These are phyloP conservation scores for Oropetium thomaeum DNA, from an alignment of 176 grass and related monocot genomes.

Conservation along the genomic window DNA sequence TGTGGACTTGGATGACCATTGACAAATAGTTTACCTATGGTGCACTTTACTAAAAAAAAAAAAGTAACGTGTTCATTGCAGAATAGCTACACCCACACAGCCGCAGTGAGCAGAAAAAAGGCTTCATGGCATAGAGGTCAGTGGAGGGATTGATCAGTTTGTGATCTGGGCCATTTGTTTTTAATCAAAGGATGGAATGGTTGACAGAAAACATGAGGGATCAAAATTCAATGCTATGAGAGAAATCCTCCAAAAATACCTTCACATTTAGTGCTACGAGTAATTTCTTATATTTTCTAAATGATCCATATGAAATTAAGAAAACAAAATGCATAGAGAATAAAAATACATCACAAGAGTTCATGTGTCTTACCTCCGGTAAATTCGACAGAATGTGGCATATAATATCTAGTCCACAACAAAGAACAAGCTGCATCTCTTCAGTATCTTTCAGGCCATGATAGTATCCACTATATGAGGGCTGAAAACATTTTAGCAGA, in stretches of 20 bases:
- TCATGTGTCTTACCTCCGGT: constrained; percentile 56
- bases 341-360: constrained; percentile 8
- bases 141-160: not conserved
- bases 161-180: not conserved
- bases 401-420: constrained; percentile 71
- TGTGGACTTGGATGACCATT: too few relatives aligned
- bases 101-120: not conserved
- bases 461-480: constrained; percentile 40
- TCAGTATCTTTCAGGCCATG: constrained; percentile 57
- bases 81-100: not conserved
- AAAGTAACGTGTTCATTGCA: too few relatives aligned
- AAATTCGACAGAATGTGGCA: constrained; percentile 49
- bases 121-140: too few relatives aligned
- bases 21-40: too few relatives aligned
- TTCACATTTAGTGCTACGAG: not conserved
- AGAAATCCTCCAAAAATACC: not conserved
- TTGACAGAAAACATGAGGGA: not conserved
- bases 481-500: constrained; percentile 40
- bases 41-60: too few relatives aligned
- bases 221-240: not conserved
- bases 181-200: not conserved
- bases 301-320: not conserved
- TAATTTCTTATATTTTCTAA: not conserved
- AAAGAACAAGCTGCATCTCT: constrained; percentile 60
- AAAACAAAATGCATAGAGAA: not conserved